Evolutionary conservation across 257 asterid species (phyloP), one percentile per base, ranked within the genome.

Genomic region (Petrea volubilis): DNA sequence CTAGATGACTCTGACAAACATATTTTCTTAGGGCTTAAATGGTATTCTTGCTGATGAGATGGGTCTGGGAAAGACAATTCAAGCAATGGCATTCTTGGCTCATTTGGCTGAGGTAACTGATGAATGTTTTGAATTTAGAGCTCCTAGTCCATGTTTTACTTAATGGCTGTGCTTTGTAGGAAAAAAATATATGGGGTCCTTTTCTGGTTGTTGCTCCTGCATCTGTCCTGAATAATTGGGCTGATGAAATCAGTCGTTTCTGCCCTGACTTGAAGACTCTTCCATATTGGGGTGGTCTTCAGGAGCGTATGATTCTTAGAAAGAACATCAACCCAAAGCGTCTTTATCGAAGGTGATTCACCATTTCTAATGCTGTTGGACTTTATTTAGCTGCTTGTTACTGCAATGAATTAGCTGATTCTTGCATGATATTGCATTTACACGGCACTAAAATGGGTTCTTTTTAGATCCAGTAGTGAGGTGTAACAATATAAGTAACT

Each of bases 31-130:
- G 97, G 97, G 98, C 74, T 85, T 95, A 73, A 95, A 95, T 85
- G 99, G 99, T 75, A 95, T 95, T 83, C 97, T 95, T 82, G 99
- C 99, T 81, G 99, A 95, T 81, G 99, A 95, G 78, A 95, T 95
- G 99, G 99, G 99, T 33, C 88, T 95, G 53, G 99, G 99, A 18
- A 95, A 95, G 83, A 95, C 99, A 28, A 95, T 95, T 74, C 98
- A 92, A 77, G 98, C 99, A 76, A 95, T 95, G 97, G 97, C 98
- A 65, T 92, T 95, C 88, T 81, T 95, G 82, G 99, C 96, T 73
- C 98, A 95, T 83, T 85, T 95, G 79, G 99, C 98, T 29, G 99
- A 94, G 91, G 99, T 94, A 79, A 82, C 83, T 70, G 23, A 46
- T 67, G 59, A 31, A 47, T 64, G 27, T 50, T 66, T 46, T 61